phyloP scores from a whole-genome alignment of 2,329 filamentous ascomycete species.

The Tricladium varicosporioides region DNA sequence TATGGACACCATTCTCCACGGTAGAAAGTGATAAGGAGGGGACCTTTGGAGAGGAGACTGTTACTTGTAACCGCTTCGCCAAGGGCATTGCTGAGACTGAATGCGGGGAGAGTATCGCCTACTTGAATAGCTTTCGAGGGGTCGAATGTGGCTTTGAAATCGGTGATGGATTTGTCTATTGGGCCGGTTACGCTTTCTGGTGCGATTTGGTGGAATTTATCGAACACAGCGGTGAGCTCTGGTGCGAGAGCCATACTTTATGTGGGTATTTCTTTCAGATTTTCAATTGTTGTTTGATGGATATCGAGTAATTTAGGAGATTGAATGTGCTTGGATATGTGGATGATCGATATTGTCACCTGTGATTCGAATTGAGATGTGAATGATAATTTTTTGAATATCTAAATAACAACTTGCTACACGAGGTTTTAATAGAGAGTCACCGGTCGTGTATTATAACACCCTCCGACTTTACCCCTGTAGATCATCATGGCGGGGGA shows the following conservation, averaged over 20 bases:
- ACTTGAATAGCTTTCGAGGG: conserved; percentile 31
- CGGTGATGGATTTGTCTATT: conserved; percentile 14
- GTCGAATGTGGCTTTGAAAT: conserved; percentile 19
- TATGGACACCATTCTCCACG: conserved; percentile 46
- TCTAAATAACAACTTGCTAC: too few species aligned
- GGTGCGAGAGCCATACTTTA: conserved; percentile 14
- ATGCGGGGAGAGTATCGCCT: conserved; percentile 36
- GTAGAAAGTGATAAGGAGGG: conserved; percentile 45
- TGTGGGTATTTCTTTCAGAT: too few species aligned
- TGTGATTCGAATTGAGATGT: too few species aligned
- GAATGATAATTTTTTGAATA: too few species aligned
- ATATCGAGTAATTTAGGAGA: too few species aligned
- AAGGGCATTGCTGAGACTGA: conserved; percentile 36
- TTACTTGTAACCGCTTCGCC: conserved; percentile 34
- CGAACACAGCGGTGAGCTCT: conserved; percentile 13
- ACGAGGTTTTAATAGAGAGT: too few species aligned
- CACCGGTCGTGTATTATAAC: too few species aligned
- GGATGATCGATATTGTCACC: too few species aligned
- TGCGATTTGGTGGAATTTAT: conserved; percentile 11
- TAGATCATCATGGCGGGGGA: too few species aligned
- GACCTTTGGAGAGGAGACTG: conserved; percentile 33
- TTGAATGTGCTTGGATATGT: too few species aligned
- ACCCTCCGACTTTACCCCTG: too few species aligned
- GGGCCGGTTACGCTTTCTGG: conserved; percentile 13
- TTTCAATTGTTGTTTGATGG: too few species aligned